These are phyloP conservation scores for Boletus fagicola DNA, from an alignment of 768 basidiomycete genomes.

Conservation along the genomic window DNA sequence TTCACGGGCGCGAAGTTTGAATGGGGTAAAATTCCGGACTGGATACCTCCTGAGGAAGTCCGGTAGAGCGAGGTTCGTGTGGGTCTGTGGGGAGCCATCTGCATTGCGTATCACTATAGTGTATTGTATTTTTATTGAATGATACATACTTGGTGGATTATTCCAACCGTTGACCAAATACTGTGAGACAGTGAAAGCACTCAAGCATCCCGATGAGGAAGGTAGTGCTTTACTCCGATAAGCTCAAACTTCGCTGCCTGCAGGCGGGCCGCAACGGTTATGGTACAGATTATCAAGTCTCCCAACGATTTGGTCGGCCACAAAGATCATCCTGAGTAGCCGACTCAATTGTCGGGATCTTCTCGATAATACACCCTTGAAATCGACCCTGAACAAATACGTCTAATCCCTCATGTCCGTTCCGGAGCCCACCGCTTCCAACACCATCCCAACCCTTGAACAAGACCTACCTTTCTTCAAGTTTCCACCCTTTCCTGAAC, in stretches of 20 bases:
- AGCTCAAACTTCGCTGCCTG: not conserved
- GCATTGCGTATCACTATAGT: not conserved
- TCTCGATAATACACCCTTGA: constrained; percentile 8
- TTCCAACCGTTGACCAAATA: not conserved
- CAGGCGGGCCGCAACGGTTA: not conserved
- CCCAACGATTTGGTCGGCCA: constrained; percentile 5
- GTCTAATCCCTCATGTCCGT: constrained; percentile 19
- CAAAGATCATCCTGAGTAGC: constrained; percentile 2
- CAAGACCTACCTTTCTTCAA: constrained; percentile 26
- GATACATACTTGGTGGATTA: not conserved
- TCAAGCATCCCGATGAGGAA: constrained; percentile 16
- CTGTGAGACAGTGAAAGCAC: not conserved
- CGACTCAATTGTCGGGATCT: constrained; percentile 18
- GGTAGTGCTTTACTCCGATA: not conserved
- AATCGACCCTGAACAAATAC: constrained; percentile 17
- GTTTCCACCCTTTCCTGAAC: constrained; percentile 49
- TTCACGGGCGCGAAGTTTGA: constrained; percentile 60
- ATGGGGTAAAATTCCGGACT: constrained; percentile 71
- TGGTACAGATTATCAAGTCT: constrained; percentile 14
- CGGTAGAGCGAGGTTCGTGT: constrained; percentile 34
- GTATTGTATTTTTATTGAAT: constrained; percentile 13
- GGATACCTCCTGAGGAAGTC: constrained; percentile 65
- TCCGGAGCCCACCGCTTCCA: constrained; percentile 18
- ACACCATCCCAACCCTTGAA: constrained; percentile 1
- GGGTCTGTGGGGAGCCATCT: not conserved